Percentiles rank a stretch among this genome's conserved stretches.
phyloP scores from a whole-genome alignment of 2,329 filamentous ascomycete species.

The Zopfia rhizophila region DNA sequence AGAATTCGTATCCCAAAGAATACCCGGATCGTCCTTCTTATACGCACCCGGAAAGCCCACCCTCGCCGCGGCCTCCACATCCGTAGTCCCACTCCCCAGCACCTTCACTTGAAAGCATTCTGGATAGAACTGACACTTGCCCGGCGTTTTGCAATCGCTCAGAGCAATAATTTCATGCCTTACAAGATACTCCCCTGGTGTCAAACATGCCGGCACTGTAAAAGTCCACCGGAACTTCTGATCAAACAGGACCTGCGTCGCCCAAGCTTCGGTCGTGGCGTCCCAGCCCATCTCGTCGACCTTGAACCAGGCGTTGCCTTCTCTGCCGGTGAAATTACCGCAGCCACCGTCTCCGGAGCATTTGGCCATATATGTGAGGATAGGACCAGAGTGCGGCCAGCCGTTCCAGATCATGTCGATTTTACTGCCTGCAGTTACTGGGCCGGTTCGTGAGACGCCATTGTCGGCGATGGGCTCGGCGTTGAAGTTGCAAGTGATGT shows the following conservation, averaged over 20 bases:
- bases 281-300: constrained; percentile 43
- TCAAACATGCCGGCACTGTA: constrained; percentile 34
- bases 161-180: constrained; percentile 8
- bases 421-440: neutral
- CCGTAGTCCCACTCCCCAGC: too few relatives aligned
- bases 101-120: too few relatives aligned
- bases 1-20: too few relatives aligned
- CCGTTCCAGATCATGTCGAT: constrained; percentile 8
- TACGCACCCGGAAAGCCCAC: too few relatives aligned
- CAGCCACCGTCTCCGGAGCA: constrained; percentile 43
- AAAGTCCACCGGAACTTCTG: constrained; percentile 39
- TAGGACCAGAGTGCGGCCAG: constrained; percentile 41
- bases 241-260: constrained; percentile 41
- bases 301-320: constrained; percentile 45
- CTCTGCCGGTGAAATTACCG: constrained; percentile 38
- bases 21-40: too few relatives aligned
- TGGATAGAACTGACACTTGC: too few relatives aligned
- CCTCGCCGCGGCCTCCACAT: too few relatives aligned
- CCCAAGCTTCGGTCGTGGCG: constrained; percentile 42
- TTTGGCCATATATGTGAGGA: constrained; percentile 46
- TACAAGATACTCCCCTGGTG: constrained; percentile 31
- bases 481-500: neutral
- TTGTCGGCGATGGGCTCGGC: neutral
- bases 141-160: too few relatives aligned
- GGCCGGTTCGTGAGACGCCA: neutral